phyloP scores from a whole-genome alignment of 805 yeast species.

The Scheffersomyces stipitis region DNA sequence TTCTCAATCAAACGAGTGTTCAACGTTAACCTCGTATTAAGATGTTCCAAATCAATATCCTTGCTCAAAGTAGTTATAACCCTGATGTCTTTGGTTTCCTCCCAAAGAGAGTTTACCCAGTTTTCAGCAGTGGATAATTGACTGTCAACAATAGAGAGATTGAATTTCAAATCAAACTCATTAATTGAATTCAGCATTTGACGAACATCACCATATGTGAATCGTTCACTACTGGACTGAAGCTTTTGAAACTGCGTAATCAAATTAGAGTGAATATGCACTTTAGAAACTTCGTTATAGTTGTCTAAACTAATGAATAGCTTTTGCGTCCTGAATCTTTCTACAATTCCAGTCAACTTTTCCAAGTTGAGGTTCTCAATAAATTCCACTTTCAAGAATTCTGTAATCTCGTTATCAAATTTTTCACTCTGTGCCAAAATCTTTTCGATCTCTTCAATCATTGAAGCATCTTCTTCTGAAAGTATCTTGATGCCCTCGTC shows the following conservation, averaged over 20 bases:
- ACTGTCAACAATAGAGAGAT: conserved; percentile 10
- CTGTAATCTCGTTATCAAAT: conserved; percentile 17
- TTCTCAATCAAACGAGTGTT: conserved; percentile 19
- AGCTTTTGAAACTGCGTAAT: conserved; percentile 14
- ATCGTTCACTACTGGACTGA: conserved; percentile 4
- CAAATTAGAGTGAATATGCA: conserved; percentile 20
- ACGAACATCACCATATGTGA: conserved; percentile 21
- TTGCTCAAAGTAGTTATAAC: conserved; percentile 18
- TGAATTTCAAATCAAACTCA: conserved; percentile 20
- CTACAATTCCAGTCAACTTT: conserved; percentile 25
- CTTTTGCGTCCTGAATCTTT: conserved; percentile 20
- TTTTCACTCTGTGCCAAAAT: conserved; percentile 24
- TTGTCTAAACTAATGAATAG: conserved; percentile 20
- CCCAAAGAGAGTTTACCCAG: conserved; percentile 22
- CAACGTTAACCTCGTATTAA: conserved; percentile 18
- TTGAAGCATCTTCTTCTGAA: conserved; percentile 17
- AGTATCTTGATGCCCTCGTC: conserved; percentile 27
- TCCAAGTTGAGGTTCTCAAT: conserved; percentile 22
- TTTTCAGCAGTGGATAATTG: conserved; percentile 17
- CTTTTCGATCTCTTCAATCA: conserved; percentile 33
- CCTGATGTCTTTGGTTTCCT: conserved; percentile 11
- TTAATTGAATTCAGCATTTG: conserved; percentile 20
- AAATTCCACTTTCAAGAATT: conserved; percentile 16
- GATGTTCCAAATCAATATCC: conserved; percentile 12
- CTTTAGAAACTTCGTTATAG: conserved; percentile 28